These are phyloP conservation scores for Hypericum androsaemum DNA, from an alignment of 345 rosid genomes.

Conservation along the genomic window DNA sequence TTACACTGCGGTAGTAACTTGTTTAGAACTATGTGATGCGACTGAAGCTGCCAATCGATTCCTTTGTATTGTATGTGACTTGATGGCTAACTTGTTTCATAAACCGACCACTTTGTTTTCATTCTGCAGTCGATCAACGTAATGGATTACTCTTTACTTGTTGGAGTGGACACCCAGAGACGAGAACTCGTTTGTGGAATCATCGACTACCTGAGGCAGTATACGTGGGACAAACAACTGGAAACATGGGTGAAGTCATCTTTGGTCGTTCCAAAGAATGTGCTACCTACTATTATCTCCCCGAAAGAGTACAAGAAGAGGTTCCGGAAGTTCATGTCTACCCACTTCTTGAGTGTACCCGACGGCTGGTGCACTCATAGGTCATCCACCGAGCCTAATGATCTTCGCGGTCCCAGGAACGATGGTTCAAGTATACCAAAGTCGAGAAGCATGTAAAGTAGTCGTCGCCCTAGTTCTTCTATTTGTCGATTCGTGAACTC, in stretches of 20 bases:
- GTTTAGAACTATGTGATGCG: too few relatives aligned
- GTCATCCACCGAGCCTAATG: slow-evolving; percentile 22
- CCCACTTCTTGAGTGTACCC: slow-evolving; percentile 75
- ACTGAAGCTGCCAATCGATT: too few relatives aligned
- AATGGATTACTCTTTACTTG: slow-evolving; percentile 93
- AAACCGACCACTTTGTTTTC: not conserved
- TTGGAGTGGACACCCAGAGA: slow-evolving; percentile 63
- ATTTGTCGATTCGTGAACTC: slow-evolving; percentile 6
- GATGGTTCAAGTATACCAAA: slow-evolving; percentile 18
- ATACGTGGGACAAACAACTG: slow-evolving; percentile 93
- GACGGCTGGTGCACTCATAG: slow-evolving; percentile 68
- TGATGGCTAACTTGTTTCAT: slow-evolving; percentile 4
- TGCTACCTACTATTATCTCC: slow-evolving; percentile 77
- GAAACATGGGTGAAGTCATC: slow-evolving; percentile 99
- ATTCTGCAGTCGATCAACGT: slow-evolving; percentile 67
- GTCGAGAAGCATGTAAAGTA: not conserved
- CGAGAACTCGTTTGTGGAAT: slow-evolving; percentile 90
- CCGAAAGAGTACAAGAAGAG: slow-evolving; percentile 87
- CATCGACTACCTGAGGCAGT: slow-evolving; percentile 91
- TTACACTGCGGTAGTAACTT: too few relatives aligned
- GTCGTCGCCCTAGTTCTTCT: slow-evolving; percentile 8
- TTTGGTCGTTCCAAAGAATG: slow-evolving; percentile 69
- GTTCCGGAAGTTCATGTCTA: slow-evolving; percentile 89
- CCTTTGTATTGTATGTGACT: too few relatives aligned
- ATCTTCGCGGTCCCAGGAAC: slow-evolving; percentile 28